Percentiles rank a stretch among this genome's conserved stretches.
These are phyloP conservation scores for Leccinum variicolor DNA, from an alignment of 768 basidiomycete species.

Conservation along the genomic window DNA sequence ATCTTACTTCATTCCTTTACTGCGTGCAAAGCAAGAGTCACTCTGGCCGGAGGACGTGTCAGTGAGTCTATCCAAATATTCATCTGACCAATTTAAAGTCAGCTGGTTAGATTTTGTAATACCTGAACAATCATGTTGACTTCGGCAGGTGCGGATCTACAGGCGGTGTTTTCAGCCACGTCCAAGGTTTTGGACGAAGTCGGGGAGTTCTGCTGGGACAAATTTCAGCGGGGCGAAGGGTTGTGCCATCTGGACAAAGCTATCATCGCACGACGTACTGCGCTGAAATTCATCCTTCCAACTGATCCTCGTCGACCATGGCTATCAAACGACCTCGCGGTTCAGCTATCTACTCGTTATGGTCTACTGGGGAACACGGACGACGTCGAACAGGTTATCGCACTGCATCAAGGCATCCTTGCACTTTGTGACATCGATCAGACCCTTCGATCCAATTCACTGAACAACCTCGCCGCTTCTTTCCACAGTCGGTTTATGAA, in stretches of 20 bases:
- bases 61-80: background rate
- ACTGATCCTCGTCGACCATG: background rate
- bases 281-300: background rate
- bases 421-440: background rate
- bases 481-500: background rate
- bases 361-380: background rate
- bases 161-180: background rate
- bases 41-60: background rate
- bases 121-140: background rate
- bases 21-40: background rate
- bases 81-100: background rate
- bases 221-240: background rate
- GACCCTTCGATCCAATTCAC: background rate
- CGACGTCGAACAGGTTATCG: background rate
- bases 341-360: background rate
- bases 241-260: conserved; percentile 18
- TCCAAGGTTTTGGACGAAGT: background rate
- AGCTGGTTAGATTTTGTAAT: background rate
- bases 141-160: background rate
- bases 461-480: background rate
- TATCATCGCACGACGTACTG: conserved; percentile 9
- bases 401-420: background rate
- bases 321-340: background rate
- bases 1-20: background rate
- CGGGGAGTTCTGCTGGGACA: background rate